Percentiles rank a stretch among this genome's conserved stretches.
These are phyloP conservation scores for Scheffersomyces lignosus DNA, from an alignment of 805 yeast species.

Conservation along the genomic window DNA sequence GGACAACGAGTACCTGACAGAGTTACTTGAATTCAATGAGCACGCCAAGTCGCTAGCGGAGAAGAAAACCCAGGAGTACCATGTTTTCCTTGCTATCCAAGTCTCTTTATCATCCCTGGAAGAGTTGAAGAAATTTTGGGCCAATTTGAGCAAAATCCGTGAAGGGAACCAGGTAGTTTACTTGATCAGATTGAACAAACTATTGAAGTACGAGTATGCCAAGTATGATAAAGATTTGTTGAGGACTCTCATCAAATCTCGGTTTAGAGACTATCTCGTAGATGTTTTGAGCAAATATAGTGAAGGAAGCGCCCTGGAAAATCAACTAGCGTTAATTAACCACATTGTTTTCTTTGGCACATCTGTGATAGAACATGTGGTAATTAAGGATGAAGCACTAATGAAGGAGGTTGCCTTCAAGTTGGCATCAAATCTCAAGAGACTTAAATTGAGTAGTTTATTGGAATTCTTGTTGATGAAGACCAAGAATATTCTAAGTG, in stretches of 20 bases:
- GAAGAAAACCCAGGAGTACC: conserved; percentile 7
- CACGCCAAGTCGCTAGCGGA: conserved; percentile 1
- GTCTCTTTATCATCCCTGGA: conserved; percentile 17
- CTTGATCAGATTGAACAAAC: conserved; percentile 10
- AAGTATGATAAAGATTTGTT: conserved; percentile 6
- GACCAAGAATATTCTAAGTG: conserved; percentile 5
- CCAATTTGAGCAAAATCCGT: conserved; percentile 11
- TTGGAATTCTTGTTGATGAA: conserved; percentile 13
- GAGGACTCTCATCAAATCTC: conserved; percentile 10
- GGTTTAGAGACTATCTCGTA: conserved; percentile 14
- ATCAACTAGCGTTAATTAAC: conserved; percentile 6
- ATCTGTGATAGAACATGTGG: not conserved
- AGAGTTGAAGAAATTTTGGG: conserved; percentile 24
- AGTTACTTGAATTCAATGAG: conserved; percentile 20
- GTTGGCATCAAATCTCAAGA: conserved; percentile 8
- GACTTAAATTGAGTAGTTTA: conserved; percentile 9
- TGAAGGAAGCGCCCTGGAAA: conserved; percentile 1
- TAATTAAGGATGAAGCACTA: not conserved
- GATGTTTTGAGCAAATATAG: conserved; percentile 2
- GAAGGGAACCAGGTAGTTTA: conserved; percentile 10
- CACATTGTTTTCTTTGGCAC: conserved; percentile 10
- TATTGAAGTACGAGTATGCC: conserved; percentile 1
- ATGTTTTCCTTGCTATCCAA: conserved; percentile 16
- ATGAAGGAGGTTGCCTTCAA: conserved; percentile 7
- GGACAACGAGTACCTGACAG: conserved; percentile 25